Evolutionary conservation across 129 eudicot genomes (phyloP), one percentile per base, ranked within the genome.

Genomic region (Glebionis coronaria): DNA sequence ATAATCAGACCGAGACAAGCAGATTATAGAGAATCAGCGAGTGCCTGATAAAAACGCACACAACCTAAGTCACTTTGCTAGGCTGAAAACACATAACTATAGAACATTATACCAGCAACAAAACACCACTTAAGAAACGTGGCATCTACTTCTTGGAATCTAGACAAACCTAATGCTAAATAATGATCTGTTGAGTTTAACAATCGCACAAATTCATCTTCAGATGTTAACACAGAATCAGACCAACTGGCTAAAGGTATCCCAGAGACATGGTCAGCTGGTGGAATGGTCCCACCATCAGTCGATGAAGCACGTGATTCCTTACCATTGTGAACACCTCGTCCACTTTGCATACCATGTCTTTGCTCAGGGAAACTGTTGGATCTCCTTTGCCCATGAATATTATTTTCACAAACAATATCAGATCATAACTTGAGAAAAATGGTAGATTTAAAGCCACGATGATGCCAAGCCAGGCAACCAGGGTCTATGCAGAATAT

Each of bases 181-280:
- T n/a, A n/a, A n/a, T n/a, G n/a, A n/a, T n/a, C n/a, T n/a, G n/a
- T n/a, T n/a, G n/a, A n/a, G n/a, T n/a, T n/a, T n/a, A n/a, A n/a
- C n/a, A n/a, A n/a, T n/a, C n/a, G 82, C 71, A 82, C 78, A 81
- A 93, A 84, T 84, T 93, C 99, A 46, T 89, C 92, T 84, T 84
- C 97, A 54, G 97, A 85, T 56, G 95, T 80, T 49, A 81, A 58
- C 54, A 83, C 97, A 73, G 88, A 81, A 76, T 88, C 97, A 73
- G 86, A 79, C 72, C 90, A 92, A 81, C 99, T 88, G 2, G 97
- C 86, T 51, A 97, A 93, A 74, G 99, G 84, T 49, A 84, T 72
- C 63, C 97, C 98, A 1, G 86, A 42, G 76, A 78, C 70, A n/a
- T n/a, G n/a, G n/a, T n/a, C n/a, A n/a, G n/a, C n/a, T n/a, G n/a